phyloP scores from a whole-genome alignment of 129 eudicot genomes.

The Sambucus nigra region DNA sequence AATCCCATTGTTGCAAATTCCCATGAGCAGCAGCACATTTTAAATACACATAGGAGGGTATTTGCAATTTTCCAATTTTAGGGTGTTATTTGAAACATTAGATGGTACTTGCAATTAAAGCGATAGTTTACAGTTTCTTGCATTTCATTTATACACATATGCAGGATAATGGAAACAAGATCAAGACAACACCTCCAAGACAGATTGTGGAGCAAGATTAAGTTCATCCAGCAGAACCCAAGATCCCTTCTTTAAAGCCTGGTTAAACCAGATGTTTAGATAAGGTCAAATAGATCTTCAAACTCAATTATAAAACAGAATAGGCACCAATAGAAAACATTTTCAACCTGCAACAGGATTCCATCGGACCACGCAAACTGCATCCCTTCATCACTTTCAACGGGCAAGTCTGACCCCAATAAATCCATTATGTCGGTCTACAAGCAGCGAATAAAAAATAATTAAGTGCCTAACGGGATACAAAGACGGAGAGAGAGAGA shows the following conservation, averaged over 20 bases:
- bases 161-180: background rate
- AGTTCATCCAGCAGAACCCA: constrained; percentile 98
- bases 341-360: constrained; percentile 71
- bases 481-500: background rate
- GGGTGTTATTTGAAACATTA: no score
- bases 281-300: constrained; percentile 14
- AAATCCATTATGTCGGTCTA: constrained; percentile 98
- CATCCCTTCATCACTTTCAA: constrained; percentile 90
- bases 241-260: constrained; percentile 92
- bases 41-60: no score
- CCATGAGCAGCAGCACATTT: no score
- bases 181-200: constrained; percentile 59
- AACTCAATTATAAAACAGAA: constrained; percentile 4
- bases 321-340: background rate
- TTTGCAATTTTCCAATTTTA: no score
- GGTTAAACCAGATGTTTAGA: constrained; percentile 1
- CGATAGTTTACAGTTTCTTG: no score
- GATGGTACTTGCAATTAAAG: no score
- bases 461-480: no score
- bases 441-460: constrained; percentile 11
- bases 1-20: no score
- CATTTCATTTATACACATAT: no score
- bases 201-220: constrained; percentile 96
- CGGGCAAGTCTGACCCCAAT: constrained; percentile 93
- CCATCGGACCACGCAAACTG: constrained; percentile 99